These are phyloP conservation scores for Nitzschia palea DNA, from an alignment of 108 stramenopile genomes.

Conservation along the genomic window DNA sequence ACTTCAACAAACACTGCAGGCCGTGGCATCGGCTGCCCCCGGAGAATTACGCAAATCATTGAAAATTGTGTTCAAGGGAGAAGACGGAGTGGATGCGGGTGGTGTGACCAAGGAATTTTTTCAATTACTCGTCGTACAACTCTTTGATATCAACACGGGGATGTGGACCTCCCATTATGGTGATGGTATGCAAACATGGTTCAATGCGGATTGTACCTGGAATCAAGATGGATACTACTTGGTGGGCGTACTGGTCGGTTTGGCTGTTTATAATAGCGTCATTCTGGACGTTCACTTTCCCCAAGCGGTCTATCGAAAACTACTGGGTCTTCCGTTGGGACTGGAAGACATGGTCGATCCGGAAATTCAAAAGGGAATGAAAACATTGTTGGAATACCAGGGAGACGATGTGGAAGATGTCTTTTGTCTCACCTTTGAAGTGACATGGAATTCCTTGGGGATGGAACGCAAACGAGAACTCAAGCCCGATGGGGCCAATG, in stretches of 20 bases:
- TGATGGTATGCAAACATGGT: slow-evolving; percentile 75
- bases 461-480: slow-evolving; percentile 70
- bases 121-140: slow-evolving; percentile 80
- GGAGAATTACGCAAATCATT: slow-evolving; percentile 74
- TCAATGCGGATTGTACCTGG: slow-evolving; percentile 86
- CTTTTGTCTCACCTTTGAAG: slow-evolving; percentile 81
- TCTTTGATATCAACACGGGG: slow-evolving; percentile 85
- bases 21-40: slow-evolving; percentile 54
- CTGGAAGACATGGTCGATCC: slow-evolving; percentile 88
- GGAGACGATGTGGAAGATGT: slow-evolving; percentile 87
- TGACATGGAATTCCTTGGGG: slow-evolving; percentile 72
- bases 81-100: slow-evolving; percentile 94
- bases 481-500: slow-evolving; percentile 76
- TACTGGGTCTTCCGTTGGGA: slow-evolving; percentile 68
- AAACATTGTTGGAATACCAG: slow-evolving; percentile 81
- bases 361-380: slow-evolving; percentile 73
- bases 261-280: slow-evolving; percentile 91
- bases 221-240: slow-evolving; percentile 78
- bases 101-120: slow-evolving; percentile 96
- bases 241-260: slow-evolving; percentile 82
- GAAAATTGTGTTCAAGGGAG: slow-evolving; percentile 83
- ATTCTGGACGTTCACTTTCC: slow-evolving; percentile 90
- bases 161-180: slow-evolving; percentile 80
- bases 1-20: slow-evolving; percentile 62
- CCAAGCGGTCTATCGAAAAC: slow-evolving; percentile 83